Conservation (phyloP, 1,139 yeast genomes). For the Candida tropicalis region DNA sequence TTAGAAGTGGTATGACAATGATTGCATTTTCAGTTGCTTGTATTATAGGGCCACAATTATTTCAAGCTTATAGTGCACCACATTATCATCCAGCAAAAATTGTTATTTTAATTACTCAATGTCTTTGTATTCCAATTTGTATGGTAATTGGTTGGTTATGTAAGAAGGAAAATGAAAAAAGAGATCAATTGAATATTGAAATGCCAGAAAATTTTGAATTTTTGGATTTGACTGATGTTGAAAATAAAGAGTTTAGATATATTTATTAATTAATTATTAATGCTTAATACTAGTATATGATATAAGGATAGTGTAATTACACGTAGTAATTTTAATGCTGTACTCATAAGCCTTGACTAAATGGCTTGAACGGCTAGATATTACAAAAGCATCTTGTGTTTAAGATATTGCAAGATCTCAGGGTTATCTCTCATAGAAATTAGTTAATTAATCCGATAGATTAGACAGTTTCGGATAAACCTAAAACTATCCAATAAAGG, state of each 20-base stretch:
- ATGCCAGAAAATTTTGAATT: constrained; percentile 28
- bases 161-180: constrained; percentile 26
- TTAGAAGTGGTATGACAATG: constrained; percentile 34
- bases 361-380: no score
- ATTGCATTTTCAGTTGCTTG: constrained; percentile 39
- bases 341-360: no score
- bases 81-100: constrained; percentile 40
- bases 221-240: constrained; percentile 39
- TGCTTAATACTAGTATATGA: no score
- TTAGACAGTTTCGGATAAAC: no score
- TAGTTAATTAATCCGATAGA: no score
- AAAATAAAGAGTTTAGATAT: constrained; percentile 38
- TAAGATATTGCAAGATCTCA: no score
- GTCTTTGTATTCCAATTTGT: constrained; percentile 34
- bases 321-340: no score
- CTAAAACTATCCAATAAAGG: no score
- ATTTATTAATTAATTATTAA: constrained; percentile 17
- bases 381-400: no score
- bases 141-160: constrained; percentile 28
- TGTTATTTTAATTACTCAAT: constrained; percentile 33
- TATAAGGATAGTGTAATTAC: no score
- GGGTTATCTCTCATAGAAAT: no score
- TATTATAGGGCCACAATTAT: constrained; percentile 44
- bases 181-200: constrained; percentile 20
- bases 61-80: constrained; percentile 30